Evolutionary conservation across 192 early-diverging fungal genomes (phyloP), one percentile per base, ranked within the genome.

Genomic region (Radiomyces spectabilis): DNA sequence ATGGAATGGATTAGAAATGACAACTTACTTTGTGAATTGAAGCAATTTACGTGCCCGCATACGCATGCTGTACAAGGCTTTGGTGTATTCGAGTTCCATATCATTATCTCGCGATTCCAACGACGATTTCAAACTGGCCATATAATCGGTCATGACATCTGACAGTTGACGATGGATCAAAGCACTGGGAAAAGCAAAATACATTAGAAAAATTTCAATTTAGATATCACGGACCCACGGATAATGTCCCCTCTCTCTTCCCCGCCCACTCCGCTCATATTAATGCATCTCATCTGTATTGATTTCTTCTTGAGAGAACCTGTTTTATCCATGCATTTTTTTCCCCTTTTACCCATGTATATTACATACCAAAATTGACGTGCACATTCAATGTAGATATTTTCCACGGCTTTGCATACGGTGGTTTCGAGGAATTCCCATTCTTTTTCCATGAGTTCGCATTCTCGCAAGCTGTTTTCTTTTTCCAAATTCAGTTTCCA

Each of bases 391-490:
- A 76, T 60, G 43, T 89, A 83, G 5, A 85, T 85, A 31, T 85
- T 87, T 26, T 87, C 81, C 44, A 91, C 84, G 27, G 76, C 59
- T 15, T 73, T 78, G 40, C 87, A 85, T 8, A 93, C 71, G 1
- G 64, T 66, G 10, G 72, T 72, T 31, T 76, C 77, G 46, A 91
- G 51, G 45, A 85, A 87, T n/a, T 85, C 75, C 89, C 90, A 94
- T 60, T 92, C 89, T 51, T 69, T 79, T 57, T 91, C 87, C 55
- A 94, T 68, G 12, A 87, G 65, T 59, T 89, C 92, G 51, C 86
- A 84, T 61, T 88, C 87, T 49, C 83, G 81, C 33, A 79, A 63
- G 33, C 68, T 75, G 3, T 65, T 65, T 50, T 81, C 80, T 49
- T 68, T 76, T 51, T 74, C 77, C 34, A 73, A 57, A 35, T 78